Evolutionary conservation across 495 filamentous ascomycete genomes (phyloP).

Genomic region (Aspergillus campestris): DNA sequence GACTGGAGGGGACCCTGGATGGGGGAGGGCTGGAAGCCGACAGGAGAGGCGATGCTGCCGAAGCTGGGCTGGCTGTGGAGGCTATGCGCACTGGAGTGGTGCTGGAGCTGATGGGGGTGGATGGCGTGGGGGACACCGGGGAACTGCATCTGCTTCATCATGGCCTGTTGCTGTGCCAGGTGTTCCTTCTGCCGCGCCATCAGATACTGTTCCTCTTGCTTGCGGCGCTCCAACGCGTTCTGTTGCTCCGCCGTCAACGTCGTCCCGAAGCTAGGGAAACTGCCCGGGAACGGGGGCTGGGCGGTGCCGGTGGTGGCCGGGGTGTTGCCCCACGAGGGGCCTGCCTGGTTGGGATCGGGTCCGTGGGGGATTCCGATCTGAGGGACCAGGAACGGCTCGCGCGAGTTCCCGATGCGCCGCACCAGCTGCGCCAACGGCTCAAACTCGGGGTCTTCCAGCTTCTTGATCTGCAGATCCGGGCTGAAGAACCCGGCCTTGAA

Average conservation of each 20-base stretch:
- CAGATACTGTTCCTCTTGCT: conserved; percentile 95
- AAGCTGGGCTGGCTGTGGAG: conserved; percentile 94
- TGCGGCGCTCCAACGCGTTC: conserved; percentile 88
- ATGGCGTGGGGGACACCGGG: conserved; percentile 46
- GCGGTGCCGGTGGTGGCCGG: conserved; percentile 46
- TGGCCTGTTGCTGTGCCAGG: conserved; percentile 75
- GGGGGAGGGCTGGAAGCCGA: conserved; percentile 63
- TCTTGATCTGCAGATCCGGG: conserved; percentile 86
- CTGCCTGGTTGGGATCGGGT: conserved; percentile 42
- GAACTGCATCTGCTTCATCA: conserved; percentile 65
- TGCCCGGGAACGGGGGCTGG: conserved; percentile 89
- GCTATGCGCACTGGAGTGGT: conserved; percentile 90
- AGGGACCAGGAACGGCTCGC: conserved; percentile 94
- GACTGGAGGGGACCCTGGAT: conserved; percentile 59
- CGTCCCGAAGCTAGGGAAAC: conserved; percentile 95
- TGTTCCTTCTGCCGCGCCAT: conserved; percentile 93
- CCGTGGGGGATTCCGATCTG: conserved; percentile 92
- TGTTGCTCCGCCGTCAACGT: conserved; percentile 96
- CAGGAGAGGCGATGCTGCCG: conserved; percentile 82
- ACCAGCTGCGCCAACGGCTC: conserved; percentile 95
- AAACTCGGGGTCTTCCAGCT: conserved; percentile 84
- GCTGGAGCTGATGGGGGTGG: conserved; percentile 59
- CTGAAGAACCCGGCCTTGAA: conserved; percentile 98
- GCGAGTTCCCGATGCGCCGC: conserved; percentile 90
- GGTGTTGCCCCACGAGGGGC: conserved; percentile 28